Base-by-base conservation (phyloP, 805 yeast genomes). In the Ogataea wickerhamii region DNA sequence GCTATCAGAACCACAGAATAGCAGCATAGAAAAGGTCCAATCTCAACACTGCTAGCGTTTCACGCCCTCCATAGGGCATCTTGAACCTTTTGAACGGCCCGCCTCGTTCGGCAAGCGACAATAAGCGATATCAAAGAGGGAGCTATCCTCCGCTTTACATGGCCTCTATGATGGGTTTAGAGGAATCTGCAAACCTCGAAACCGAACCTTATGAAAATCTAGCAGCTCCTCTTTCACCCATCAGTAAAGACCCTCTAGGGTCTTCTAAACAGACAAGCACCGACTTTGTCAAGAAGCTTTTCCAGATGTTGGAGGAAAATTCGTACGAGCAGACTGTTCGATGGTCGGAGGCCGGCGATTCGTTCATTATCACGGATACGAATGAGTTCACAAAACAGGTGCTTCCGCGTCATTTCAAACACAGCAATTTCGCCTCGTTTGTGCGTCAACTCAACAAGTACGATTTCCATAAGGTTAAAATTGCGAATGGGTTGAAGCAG, bases 381-480 rank as follows among this genome's bases (percentile, higher is more conserved):
- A 87, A 84, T 56, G 94, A 84, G 51, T 89, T 89, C 63, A 87
- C 97, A 24, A 83, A 82, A 47, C 83, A 82, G 36, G 84, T 93
- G 11, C 72, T 93, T 34, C 98, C 98, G 12, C 77, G 80, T 36
- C 96, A 91, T 63, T 93, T 93, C 69, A 91, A 89, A 55, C 98
- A 93, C 63, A 78, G 87, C 41, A 93, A 93, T 65, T 93, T 91
- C 65, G 91, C 98, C 25, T 78, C 89, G 51, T 91, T 91, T 66
- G 98, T 91, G 16, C 76, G 98, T 32, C 98, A 93, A 60, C 70
- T 93, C 53, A 93, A 93, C 71, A 93, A 93, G 63, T 93, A 93
- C 58, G 98, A 91, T 63, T 93, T 93, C 68, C 98, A 93, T 69
- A 93, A 93, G 65, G 95, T 93, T 31, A 86, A 91, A 57, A 70